These are phyloP conservation scores for Taphrina communis DNA, from an alignment of 1,139 yeast genomes.

Conservation along the genomic window DNA sequence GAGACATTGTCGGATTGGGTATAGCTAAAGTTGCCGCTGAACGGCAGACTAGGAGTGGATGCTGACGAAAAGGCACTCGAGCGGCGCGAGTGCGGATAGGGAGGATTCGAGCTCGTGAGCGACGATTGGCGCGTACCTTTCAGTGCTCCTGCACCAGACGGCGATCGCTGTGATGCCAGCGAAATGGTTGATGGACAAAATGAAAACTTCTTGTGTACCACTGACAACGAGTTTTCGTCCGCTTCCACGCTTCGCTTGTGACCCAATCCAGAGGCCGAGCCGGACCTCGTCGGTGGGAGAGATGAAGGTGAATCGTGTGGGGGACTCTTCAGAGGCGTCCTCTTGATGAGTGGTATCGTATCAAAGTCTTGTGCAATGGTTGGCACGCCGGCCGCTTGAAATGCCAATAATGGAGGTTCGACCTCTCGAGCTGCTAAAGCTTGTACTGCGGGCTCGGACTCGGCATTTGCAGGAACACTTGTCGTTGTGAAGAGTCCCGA, in stretches of 20 bases:
- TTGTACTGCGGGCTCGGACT: neutral
- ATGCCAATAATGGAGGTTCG: neutral
- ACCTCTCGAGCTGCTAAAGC: neutral
- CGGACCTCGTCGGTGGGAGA: neutral
- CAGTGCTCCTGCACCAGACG: neutral
- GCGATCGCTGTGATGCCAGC: conserved; percentile 26
- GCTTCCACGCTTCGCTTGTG: conserved; percentile 19
- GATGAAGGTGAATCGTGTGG: neutral
- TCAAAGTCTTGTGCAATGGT: conserved; percentile 8
- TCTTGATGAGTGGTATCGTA: neutral
- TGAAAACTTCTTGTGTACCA: conserved; percentile 31
- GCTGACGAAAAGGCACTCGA: conserved; percentile 12
- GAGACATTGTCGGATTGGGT: conserved; percentile 21
- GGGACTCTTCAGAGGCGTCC: neutral
- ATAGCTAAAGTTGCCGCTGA: conserved; percentile 5
- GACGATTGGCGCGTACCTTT: conserved; percentile 17
- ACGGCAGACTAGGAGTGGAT: conserved; percentile 12
- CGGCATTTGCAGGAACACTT: neutral
- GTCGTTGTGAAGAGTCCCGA: neutral
- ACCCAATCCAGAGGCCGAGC: conserved; percentile 3
- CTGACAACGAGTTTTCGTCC: neutral
- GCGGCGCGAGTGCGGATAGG: conserved; percentile 5
- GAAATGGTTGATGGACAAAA: conserved; percentile 36
- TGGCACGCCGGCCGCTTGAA: conserved; percentile 2
- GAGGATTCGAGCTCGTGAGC: conserved; percentile 16